Conservation (phyloP, 345 rosid species). For the Pugionium cornutum region DNA sequence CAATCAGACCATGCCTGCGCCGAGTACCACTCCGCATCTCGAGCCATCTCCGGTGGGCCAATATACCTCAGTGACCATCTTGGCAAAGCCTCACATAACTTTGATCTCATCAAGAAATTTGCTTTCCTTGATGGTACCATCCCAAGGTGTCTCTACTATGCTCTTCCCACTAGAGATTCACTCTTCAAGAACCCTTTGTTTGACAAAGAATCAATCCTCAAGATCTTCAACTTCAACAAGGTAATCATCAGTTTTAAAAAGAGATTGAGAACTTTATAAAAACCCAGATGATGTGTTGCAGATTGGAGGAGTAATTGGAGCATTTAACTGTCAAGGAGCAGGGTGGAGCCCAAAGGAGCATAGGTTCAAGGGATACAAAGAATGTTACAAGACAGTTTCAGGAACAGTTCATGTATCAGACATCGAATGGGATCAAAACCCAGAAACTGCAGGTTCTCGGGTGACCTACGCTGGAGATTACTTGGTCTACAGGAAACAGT, state of each 20-base stretch:
- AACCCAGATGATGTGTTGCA: slow-evolving; percentile 23
- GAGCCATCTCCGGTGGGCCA: slow-evolving; percentile 92
- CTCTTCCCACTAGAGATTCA: slow-evolving; percentile 85
- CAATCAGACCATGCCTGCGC: slow-evolving; percentile 89
- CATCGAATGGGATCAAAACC: slow-evolving; percentile 82
- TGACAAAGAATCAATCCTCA: slow-evolving; percentile 69
- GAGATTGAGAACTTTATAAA: slow-evolving; percentile 2
- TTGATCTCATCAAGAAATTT: slow-evolving; percentile 68
- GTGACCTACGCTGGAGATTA: slow-evolving; percentile 52
- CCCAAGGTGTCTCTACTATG: slow-evolving; percentile 72
- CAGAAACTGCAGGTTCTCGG: slow-evolving; percentile 33
- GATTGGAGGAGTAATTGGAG: slow-evolving; percentile 89
- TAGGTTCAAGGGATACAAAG: slow-evolving; percentile 58
- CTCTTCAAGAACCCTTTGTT: slow-evolving; percentile 80
- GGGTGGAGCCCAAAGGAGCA: slow-evolving; percentile 72
- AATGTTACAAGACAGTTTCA: slow-evolving; percentile 63
- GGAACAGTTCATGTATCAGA: slow-evolving; percentile 58
- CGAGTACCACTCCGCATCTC: slow-evolving; percentile 78
- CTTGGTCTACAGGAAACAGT: slow-evolving; percentile 56
- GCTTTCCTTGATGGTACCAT: slow-evolving; percentile 77
- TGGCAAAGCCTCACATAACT: slow-evolving; percentile 59
- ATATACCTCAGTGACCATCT: slow-evolving; percentile 77
- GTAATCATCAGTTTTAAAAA: slow-evolving; percentile 36
- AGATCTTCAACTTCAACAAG: slow-evolving; percentile 90
- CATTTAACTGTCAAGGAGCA: slow-evolving; percentile 93